These are phyloP conservation scores for Periconia digitata DNA, from an alignment of 2,329 filamentous ascomycete genomes.

Conservation along the genomic window DNA sequence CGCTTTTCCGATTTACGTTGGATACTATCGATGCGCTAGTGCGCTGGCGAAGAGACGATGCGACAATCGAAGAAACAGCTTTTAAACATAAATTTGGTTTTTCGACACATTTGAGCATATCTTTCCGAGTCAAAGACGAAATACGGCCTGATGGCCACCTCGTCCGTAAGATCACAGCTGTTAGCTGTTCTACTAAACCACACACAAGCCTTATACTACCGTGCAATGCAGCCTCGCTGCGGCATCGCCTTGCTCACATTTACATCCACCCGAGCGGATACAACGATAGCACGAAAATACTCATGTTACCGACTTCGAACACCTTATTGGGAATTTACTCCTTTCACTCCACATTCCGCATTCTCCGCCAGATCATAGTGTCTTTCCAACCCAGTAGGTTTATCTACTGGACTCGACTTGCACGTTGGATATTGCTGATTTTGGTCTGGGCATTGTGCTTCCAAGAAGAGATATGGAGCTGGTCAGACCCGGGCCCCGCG, in stretches of 20 bases:
- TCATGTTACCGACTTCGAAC: neutral
- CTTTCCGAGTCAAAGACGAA: slow-evolving; percentile 9
- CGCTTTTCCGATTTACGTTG: slow-evolving; percentile 5
- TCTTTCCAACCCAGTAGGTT: neutral
- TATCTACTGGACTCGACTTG: slow-evolving; percentile 3
- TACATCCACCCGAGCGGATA: neutral
- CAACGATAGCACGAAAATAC: neutral
- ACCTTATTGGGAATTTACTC: slow-evolving; percentile 4
- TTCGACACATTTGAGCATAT: slow-evolving; percentile 6
- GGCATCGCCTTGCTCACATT: slow-evolving; percentile 2
- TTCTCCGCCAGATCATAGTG: neutral
- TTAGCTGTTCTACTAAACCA: slow-evolving; percentile 5
- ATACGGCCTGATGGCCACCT: slow-evolving; percentile 2
- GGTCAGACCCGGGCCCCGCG: slow-evolving; percentile 6
- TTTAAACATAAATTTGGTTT: neutral
- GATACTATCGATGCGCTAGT: slow-evolving; percentile 1
- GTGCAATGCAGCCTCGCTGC: neutral
- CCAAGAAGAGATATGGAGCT: slow-evolving; percentile 9
- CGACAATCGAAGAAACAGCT: neutral
- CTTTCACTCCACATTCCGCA: neutral
- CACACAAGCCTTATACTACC: slow-evolving; percentile 9
- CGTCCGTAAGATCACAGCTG: slow-evolving; percentile 3
- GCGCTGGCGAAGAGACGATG: neutral
- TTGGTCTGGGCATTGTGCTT: slow-evolving; percentile 6
- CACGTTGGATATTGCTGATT: slow-evolving; percentile 2